Evolutionary conservation across 148 eudicot species (phyloP).

Genomic region (Mesembryanthemum crystallinum): DNA sequence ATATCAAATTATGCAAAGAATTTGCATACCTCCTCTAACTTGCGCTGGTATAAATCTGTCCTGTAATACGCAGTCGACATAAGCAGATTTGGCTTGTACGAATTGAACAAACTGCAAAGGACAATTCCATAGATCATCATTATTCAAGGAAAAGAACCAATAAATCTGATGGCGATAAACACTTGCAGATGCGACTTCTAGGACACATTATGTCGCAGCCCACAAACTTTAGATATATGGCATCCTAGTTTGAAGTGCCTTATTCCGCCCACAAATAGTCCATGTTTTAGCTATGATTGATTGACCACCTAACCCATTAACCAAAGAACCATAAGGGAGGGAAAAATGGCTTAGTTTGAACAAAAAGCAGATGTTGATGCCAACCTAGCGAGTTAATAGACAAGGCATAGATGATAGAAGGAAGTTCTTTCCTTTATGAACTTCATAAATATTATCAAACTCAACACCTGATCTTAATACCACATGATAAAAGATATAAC

Average conservation of each 20-base stretch:
- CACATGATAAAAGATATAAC: background rate
- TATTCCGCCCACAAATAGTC: background rate
- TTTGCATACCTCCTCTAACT: constrained; percentile 65
- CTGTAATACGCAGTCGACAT: constrained; percentile 93
- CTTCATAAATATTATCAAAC: no score
- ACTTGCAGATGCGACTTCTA: background rate
- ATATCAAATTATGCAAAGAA: constrained; percentile 18
- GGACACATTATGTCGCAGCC: background rate
- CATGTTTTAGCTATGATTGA: background rate
- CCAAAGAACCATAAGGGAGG: background rate
- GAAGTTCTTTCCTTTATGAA: no score
- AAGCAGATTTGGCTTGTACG: constrained; percentile 73
- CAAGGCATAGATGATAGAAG: background rate
- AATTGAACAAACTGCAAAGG: constrained; percentile 70
- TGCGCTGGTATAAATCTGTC: constrained; percentile 77
- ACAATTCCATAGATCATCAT: constrained; percentile 6
- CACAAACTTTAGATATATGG: background rate
- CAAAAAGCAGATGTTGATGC: background rate
- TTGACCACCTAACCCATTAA: background rate
- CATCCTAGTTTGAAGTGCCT: background rate
- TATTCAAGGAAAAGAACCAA: background rate
- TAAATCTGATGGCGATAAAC: background rate
- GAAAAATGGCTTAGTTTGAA: no score
- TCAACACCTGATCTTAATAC: background rate
- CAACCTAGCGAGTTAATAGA: background rate